Percentiles rank a stretch among this genome's conserved stretches.
phyloP scores from a whole-genome alignment of 164 flowering plant species.

The Magnolia sinica region DNA sequence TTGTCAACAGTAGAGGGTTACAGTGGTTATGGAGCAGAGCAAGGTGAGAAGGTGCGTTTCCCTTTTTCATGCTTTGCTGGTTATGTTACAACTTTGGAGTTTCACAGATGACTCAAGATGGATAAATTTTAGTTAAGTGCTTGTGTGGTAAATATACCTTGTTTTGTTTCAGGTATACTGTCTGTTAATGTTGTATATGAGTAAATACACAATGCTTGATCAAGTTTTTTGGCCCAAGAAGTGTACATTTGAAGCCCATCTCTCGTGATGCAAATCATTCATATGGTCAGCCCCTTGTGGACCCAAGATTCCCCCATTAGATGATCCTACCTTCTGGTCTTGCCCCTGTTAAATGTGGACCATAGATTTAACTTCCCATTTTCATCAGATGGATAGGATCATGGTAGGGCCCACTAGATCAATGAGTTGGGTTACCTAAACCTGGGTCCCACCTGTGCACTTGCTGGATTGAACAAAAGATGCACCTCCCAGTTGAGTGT shows the following conservation, averaged over 20 bases:
- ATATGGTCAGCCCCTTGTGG: neutral
- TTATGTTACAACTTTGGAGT: neutral
- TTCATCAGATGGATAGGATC: too few species aligned
- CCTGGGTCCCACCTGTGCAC: too few species aligned
- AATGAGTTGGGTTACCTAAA: too few species aligned
- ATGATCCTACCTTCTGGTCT: neutral
- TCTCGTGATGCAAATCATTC: neutral
- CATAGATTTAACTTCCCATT: too few species aligned
- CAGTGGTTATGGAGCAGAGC: conserved; percentile 97
- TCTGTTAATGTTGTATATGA: neutral
- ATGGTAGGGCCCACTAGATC: too few species aligned
- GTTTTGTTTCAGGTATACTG: neutral
- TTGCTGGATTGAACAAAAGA: too few species aligned
- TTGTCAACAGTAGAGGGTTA: conserved; percentile 85
- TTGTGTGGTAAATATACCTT: neutral
- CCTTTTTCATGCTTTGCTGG: conserved; percentile 1
- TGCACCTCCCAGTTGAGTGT: too few species aligned
- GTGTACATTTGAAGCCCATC: neutral
- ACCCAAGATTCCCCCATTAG: neutral
- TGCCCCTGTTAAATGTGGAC: too few species aligned
- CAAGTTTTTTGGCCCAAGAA: neutral
- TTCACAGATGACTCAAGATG: neutral
- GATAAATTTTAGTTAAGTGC: neutral
- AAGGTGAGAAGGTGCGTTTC: conserved; percentile 71
- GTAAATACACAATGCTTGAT: neutral